Conservation (phyloP, 2,329 filamentous ascomycete species). For the Talaromyces piceae region DNA sequence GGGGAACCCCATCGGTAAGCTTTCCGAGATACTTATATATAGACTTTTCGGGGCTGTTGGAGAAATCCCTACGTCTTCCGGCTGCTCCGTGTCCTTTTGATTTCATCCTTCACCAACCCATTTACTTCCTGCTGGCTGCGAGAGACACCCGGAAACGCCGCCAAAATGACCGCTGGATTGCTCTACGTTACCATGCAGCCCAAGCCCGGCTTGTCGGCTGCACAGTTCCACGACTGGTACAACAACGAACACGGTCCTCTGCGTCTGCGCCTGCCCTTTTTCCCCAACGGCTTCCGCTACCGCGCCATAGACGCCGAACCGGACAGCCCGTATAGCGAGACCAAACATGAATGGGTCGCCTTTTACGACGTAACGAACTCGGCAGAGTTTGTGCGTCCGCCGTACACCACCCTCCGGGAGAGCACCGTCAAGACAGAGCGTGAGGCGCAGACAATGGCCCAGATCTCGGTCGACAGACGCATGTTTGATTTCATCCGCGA, state of each 20-base stretch:
- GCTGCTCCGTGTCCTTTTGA: neutral
- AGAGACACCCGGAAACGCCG: neutral
- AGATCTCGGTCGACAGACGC: slow-evolving; percentile 61
- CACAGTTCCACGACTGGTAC: slow-evolving; percentile 86
- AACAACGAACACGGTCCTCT: slow-evolving; percentile 86
- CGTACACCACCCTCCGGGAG: slow-evolving; percentile 51
- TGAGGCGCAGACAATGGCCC: slow-evolving; percentile 54
- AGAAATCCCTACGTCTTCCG: neutral
- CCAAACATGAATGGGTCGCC: slow-evolving; percentile 64
- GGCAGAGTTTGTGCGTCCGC: slow-evolving; percentile 59
- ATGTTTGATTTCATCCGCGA: slow-evolving; percentile 62
- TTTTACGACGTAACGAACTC: slow-evolving; percentile 76
- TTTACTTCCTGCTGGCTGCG: neutral
- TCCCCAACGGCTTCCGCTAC: slow-evolving; percentile 73
- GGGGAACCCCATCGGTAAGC: neutral
- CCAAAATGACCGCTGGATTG: slow-evolving; percentile 50
- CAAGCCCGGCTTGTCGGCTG: slow-evolving; percentile 53
- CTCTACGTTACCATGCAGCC: slow-evolving; percentile 86
- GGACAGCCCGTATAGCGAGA: slow-evolving; percentile 23
- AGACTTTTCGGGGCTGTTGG: no score
- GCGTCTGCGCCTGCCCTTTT: slow-evolving; percentile 66
- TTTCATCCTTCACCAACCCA: neutral
- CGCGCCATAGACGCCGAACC: slow-evolving; percentile 53
- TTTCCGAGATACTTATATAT: neutral
- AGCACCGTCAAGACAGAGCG: slow-evolving; percentile 49